phyloP scores from a whole-genome alignment of 768 basidiomycete genomes.

The Pleurotus sapidus region DNA sequence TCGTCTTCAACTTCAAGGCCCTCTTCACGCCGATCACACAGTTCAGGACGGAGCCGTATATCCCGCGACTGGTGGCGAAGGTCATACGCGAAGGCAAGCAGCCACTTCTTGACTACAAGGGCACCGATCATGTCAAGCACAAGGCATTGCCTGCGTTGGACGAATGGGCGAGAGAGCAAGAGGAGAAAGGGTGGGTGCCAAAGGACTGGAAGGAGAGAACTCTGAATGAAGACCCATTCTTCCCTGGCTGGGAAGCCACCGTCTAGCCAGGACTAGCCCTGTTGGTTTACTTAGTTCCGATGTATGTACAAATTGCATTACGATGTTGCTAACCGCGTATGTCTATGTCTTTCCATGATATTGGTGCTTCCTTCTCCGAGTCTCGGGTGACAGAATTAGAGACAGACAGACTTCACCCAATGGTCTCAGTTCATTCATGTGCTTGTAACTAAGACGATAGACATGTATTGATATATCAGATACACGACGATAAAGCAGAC shows the following conservation, averaged over 20 bases:
- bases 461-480: slow-evolving; percentile 2
- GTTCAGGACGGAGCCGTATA: slow-evolving; percentile 42
- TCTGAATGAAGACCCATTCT: slow-evolving; percentile 48
- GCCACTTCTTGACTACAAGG: slow-evolving; percentile 42
- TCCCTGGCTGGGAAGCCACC: slow-evolving; percentile 38
- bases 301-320: too few species aligned
- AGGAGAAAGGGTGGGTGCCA: slow-evolving; percentile 41
- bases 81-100: slow-evolving; percentile 37
- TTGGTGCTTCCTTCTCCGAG: too few species aligned
- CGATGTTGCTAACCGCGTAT: too few species aligned
- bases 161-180: slow-evolving; percentile 46
- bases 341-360: too few species aligned
- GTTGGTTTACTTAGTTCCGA: too few species aligned
- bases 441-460: too few species aligned
- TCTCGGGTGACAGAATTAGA: too few species aligned
- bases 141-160: slow-evolving; percentile 42
- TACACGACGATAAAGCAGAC: slow-evolving; percentile 2
- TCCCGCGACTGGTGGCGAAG: slow-evolving; percentile 43
- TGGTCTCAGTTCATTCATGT: too few species aligned
- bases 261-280: neutral
- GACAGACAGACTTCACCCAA: too few species aligned
- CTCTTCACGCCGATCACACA: slow-evolving; percentile 47
- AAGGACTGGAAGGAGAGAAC: slow-evolving; percentile 47
- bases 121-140: slow-evolving; percentile 37
- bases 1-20: slow-evolving; percentile 53